Percentiles rank a stretch among this genome's conserved stretches.
Evolutionary conservation across 2,329 filamentous ascomycete genomes (phyloP).

Genomic region (Penicillium sp.): DNA sequence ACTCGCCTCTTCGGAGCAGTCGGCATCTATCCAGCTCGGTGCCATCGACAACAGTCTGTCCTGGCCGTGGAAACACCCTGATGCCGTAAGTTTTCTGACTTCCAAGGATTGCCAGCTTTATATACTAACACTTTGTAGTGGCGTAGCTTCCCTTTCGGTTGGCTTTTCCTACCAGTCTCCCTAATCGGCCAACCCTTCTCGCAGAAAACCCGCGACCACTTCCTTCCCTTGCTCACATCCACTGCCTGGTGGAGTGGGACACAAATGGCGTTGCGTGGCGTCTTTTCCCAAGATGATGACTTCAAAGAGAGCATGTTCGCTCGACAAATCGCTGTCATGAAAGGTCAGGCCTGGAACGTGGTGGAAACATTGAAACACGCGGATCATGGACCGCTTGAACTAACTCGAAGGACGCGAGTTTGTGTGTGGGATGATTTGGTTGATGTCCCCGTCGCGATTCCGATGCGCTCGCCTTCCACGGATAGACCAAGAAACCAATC

Average conservation of each 20-base stretch:
- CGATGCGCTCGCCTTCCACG: slow-evolving; percentile 77
- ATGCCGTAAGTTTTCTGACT: slow-evolving; percentile 58
- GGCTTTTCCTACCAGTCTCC: slow-evolving; percentile 95
- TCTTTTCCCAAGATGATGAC: slow-evolving; percentile 89
- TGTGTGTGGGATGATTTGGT: slow-evolving; percentile 98
- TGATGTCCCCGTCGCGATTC: slow-evolving; percentile 90
- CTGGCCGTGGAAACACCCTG: slow-evolving; percentile 98
- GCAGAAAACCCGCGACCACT: slow-evolving; percentile 87
- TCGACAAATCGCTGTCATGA: slow-evolving; percentile 98
- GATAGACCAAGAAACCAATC: slow-evolving; percentile 70
- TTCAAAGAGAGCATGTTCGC: slow-evolving; percentile 99
- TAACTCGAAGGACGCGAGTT: slow-evolving; percentile 84
- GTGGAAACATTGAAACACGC: slow-evolving; percentile 91
- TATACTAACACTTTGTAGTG: slow-evolving; percentile 46
- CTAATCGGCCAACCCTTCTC: slow-evolving; percentile 96
- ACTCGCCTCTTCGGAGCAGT: slow-evolving; percentile 42
- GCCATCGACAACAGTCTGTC: slow-evolving; percentile 98
- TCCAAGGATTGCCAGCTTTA: slow-evolving; percentile 25
- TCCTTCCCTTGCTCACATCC: slow-evolving; percentile 90
- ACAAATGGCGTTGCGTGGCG: slow-evolving; percentile 74
- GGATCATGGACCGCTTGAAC: slow-evolving; percentile 88
- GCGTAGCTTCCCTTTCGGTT: slow-evolving; percentile 93
- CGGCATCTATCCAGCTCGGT: slow-evolving; percentile 69
- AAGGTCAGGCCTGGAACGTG: slow-evolving; percentile 98
- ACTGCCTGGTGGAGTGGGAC: slow-evolving; percentile 97